Evolutionary conservation across 495 filamentous ascomycete species (phyloP).

Genomic region (Annulohypoxylon bovei): DNA sequence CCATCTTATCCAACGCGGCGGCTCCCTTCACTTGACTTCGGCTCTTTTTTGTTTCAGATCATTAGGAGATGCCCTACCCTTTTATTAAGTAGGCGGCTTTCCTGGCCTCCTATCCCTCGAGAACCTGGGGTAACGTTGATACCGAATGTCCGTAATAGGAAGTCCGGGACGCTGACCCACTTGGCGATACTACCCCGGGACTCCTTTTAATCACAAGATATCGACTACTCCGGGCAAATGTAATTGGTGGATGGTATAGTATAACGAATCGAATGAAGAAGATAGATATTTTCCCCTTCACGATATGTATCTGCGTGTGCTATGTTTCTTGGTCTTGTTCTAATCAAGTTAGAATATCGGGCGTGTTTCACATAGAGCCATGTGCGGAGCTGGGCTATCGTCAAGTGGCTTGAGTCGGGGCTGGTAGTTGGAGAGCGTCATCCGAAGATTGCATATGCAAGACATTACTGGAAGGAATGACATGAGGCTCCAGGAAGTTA

Average conservation of each 20-base stretch:
- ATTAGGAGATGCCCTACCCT: not conserved
- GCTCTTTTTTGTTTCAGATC: slow-evolving; percentile 36
- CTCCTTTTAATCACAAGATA: slow-evolving; percentile 18
- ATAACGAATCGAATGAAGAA: not conserved
- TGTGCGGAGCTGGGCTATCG: not conserved
- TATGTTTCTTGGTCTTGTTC: not conserved
- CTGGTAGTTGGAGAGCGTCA: not conserved
- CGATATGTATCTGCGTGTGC: not conserved
- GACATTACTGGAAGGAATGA: slow-evolving; percentile 18
- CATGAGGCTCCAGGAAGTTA: slow-evolving; percentile 33
- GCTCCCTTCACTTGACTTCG: slow-evolving; percentile 18
- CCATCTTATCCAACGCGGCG: slow-evolving; percentile 21
- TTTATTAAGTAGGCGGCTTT: slow-evolving; percentile 13
- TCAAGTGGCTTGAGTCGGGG: not conserved
- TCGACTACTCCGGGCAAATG: not conserved
- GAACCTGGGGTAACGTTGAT: slow-evolving; percentile 43
- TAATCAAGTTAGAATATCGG: not conserved
- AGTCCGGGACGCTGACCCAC: slow-evolving; percentile 29
- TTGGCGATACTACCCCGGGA: slow-evolving; percentile 2
- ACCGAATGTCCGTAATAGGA: slow-evolving; percentile 33
- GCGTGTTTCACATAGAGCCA: not conserved
- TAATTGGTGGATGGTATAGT: not conserved
- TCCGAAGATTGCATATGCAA: slow-evolving; percentile 18
- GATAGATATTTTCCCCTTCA: not conserved
- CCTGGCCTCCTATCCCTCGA: slow-evolving; percentile 6